Base-by-base conservation (phyloP, 495 filamentous ascomycete species). In the Neurospora hispaniola region DNA sequence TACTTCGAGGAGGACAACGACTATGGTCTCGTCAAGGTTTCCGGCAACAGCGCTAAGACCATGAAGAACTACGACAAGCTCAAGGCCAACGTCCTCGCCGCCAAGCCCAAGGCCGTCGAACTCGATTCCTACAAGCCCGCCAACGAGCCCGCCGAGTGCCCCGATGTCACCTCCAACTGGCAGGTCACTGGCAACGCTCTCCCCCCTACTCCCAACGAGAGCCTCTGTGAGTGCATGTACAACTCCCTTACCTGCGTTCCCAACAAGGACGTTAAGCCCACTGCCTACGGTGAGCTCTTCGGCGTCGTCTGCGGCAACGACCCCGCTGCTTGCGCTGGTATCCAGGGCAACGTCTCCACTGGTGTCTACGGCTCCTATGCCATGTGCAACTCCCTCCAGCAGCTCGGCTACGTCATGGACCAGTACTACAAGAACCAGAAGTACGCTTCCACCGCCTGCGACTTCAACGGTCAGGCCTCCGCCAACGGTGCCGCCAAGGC, bases 1-100 rank as follows among this genome's bases (percentile, higher is more conserved):
- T 98, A 96, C 85, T 94, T 94, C 86, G 85, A 98, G 80, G 94
- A 97, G 78, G 85, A 84, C 23, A 98, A 98, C 82, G 84, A 97
- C 80, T 99, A 92, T 78, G 96, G 85, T 77, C 87, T 98, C 46
- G 93, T 96, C 70, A 86, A 84, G 40, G 81, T 94, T 59, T 79
- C 78, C 69, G 88, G 88, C 74, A 82, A 82, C 75, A 82, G 76
- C 5, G 90, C 89, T 72, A 88, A 82, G 72, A 90, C 86, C 72
- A 83, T 92, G 75, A 81, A 86, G 72, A 92, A 97, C 84, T 98
- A 92, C 84, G 87, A 85, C 69, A 88, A 87, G 72, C 89, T 96
- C 72, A 90, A 91, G 73, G 88, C 81, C 20, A 85, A 92, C 77
- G 89, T 99, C 70, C 88, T 89, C 73, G 86, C 82, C 11, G 90